phyloP scores from a whole-genome alignment of 345 rosid genomes.

The Citrus australasica region DNA sequence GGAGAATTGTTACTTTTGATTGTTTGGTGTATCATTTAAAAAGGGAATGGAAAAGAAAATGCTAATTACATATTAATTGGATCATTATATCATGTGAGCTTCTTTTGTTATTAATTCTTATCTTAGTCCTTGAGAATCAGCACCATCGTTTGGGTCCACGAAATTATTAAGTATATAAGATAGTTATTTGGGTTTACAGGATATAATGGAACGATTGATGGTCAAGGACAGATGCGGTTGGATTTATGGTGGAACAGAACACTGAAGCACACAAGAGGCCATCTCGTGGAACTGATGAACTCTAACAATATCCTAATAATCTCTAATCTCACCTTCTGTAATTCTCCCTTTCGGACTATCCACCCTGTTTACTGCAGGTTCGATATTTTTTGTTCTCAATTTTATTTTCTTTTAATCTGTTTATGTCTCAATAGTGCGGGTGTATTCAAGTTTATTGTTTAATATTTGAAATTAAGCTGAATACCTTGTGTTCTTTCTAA shows the following conservation, averaged over 20 bases:
- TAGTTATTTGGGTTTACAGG: slow-evolving; percentile 42
- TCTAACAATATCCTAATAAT: slow-evolving; percentile 61
- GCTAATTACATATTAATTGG: neutral
- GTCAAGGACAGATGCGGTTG: slow-evolving; percentile 99
- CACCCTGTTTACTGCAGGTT: slow-evolving; percentile 98
- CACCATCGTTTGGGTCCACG: neutral
- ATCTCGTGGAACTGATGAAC: slow-evolving; percentile 80
- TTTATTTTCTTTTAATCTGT: neutral
- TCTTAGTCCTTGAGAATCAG: neutral
- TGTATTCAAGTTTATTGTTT: neutral
- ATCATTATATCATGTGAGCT: neutral
- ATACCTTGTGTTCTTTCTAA: too few relatives aligned
- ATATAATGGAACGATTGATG: slow-evolving; percentile 86
- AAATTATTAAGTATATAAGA: neutral
- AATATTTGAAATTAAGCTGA: neutral
- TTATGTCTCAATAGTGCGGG: neutral
- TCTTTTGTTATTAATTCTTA: neutral
- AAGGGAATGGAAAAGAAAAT: neutral
- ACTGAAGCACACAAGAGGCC: slow-evolving; percentile 86
- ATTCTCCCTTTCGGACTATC: slow-evolving; percentile 95
- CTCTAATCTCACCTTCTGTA: slow-evolving; percentile 73
- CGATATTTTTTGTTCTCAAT: neutral
- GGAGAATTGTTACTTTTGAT: neutral
- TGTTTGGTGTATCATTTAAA: neutral
- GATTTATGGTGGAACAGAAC: slow-evolving; percentile 98